These are phyloP conservation scores for Fraxinus pennsylvanica DNA, from an alignment of 257 asterid species.

Conservation along the genomic window DNA sequence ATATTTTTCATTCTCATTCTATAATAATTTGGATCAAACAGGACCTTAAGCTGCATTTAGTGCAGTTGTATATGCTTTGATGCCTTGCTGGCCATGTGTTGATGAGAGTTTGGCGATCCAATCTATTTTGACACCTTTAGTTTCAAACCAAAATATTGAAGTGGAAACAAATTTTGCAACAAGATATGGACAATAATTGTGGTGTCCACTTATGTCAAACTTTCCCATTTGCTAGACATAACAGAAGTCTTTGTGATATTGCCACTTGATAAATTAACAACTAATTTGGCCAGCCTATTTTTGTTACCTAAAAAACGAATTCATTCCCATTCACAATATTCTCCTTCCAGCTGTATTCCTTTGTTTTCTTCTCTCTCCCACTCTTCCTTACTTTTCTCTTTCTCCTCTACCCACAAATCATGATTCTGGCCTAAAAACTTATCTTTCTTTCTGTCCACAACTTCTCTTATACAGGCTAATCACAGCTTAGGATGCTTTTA, in stretches of 20 bases:
- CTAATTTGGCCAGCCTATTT: slow-evolving; percentile 14
- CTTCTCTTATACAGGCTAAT: background rate
- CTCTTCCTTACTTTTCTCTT: slow-evolving; percentile 7
- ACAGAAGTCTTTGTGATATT: slow-evolving; percentile 12
- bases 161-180: background rate
- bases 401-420: background rate
- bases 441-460: background rate
- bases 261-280: slow-evolving; percentile 8
- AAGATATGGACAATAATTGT: background rate
- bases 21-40: no score
- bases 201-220: background rate
- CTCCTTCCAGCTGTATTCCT: slow-evolving; percentile 53
- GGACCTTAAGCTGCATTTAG: no score
- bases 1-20: no score
- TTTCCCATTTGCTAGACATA: background rate
- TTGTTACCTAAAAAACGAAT: slow-evolving; percentile 9
- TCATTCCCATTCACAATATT: slow-evolving; percentile 49
- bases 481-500: background rate
- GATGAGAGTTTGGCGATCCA: no score
- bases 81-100: no score
- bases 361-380: slow-evolving; percentile 34
- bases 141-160: background rate
- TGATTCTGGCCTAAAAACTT: background rate
- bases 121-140: background rate
- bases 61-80: no score